phyloP scores from a whole-genome alignment of 1,284 basidiomycete species.

The Rhodotorula mucilaginosa region DNA sequence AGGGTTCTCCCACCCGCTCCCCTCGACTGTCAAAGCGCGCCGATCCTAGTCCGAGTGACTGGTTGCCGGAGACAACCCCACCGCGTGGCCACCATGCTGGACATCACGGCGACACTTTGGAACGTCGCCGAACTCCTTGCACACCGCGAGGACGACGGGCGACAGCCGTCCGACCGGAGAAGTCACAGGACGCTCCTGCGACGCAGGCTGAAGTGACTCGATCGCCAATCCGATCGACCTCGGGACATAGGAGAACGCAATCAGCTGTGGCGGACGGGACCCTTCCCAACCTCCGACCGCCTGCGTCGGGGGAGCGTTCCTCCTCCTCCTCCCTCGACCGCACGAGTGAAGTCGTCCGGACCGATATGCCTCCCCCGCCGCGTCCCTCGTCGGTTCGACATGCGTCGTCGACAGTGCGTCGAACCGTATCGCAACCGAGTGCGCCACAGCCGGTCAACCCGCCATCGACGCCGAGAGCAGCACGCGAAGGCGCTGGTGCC shows the following conservation, averaged over 20 bases:
- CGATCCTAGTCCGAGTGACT: no score
- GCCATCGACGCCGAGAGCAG: neutral
- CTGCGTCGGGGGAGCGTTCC: neutral
- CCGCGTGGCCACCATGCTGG: no score
- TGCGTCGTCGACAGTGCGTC: neutral
- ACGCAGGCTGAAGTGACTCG: no score
- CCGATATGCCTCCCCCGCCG: constrained; percentile 6
- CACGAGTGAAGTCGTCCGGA: neutral
- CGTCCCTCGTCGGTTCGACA: neutral
- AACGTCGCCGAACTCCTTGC: no score
- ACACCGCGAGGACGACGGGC: no score
- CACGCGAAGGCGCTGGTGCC: neutral
- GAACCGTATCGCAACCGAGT: neutral
- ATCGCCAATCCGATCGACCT: no score
- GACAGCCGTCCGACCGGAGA: no score
- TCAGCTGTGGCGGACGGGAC: no score
- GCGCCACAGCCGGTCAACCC: neutral
- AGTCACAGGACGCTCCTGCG: no score
- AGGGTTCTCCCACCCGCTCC: constrained; percentile 1
- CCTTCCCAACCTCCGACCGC: neutral
- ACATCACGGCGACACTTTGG: no score
- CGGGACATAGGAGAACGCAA: no score
- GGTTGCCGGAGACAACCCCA: no score
- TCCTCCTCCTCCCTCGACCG: neutral
- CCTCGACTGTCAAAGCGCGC: neutral